Percentiles rank a stretch among this genome's conserved stretches.
phyloP scores from a whole-genome alignment of 768 basidiomycete species.

The Suillus luteus region DNA sequence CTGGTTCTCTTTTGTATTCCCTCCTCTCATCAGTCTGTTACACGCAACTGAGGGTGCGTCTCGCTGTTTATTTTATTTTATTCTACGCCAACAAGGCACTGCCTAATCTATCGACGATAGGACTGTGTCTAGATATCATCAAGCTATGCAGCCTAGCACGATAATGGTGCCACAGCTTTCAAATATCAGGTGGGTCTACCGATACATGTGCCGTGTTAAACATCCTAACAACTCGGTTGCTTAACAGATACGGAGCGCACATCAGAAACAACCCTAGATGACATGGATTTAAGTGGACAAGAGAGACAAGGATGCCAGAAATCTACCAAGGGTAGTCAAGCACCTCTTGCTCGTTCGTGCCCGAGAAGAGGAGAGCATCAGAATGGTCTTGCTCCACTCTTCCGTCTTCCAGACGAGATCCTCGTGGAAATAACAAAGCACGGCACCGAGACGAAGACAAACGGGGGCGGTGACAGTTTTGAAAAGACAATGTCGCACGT shows the following conservation, averaged over 20 bases:
- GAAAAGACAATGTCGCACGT: neutral
- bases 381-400: neutral
- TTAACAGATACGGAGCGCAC: neutral
- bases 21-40: neutral
- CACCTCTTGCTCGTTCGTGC: neutral
- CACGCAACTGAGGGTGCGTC: conserved; percentile 1
- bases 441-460: neutral
- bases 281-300: neutral
- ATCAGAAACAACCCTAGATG: neutral
- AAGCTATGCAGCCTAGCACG: neutral
- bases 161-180: neutral
- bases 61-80: too few relatives aligned
- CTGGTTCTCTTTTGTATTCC: neutral
- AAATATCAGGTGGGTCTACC: neutral
- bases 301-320: neutral
- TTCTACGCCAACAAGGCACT: neutral
- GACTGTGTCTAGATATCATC: neutral
- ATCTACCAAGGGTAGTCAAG: neutral
- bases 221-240: neutral
- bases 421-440: neutral
- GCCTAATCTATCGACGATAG: neutral
- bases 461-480: neutral
- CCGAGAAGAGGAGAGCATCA: neutral
- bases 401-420: conserved; percentile 3
- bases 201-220: neutral